A percentile compares a stretch with the other conserved stretches of the same genome.
Evolutionary conservation across 129 eudicot species (phyloP).

Genomic region (Flaveria robusta): DNA sequence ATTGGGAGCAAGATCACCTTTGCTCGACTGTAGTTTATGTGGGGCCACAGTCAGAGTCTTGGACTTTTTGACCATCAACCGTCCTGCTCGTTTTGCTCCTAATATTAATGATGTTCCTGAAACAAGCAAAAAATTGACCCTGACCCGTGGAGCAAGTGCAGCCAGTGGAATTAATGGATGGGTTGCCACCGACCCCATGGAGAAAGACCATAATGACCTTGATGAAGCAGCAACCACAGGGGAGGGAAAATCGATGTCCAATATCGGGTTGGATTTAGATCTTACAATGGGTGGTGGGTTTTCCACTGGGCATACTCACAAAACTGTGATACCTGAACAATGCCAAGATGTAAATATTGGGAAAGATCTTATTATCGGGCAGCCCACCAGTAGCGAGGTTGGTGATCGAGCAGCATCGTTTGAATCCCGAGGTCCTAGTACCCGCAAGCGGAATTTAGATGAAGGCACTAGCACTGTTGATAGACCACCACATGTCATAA

Average conservation of each 20-base stretch:
- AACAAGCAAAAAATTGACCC: slow-evolving; percentile 68
- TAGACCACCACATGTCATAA: slow-evolving; percentile 54
- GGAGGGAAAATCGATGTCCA: slow-evolving; percentile 65
- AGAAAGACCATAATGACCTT: slow-evolving; percentile 57
- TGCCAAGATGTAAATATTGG: slow-evolving; percentile 59
- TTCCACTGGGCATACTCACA: slow-evolving; percentile 47
- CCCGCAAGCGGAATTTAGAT: slow-evolving; percentile 72
- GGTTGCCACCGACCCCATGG: slow-evolving; percentile 66
- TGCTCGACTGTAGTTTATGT: slow-evolving; percentile 89
- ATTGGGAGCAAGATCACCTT: slow-evolving; percentile 64
- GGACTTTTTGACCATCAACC: slow-evolving; percentile 74
- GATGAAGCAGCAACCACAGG: slow-evolving; percentile 73
- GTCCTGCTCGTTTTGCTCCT: slow-evolving; percentile 71
- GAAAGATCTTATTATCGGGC: slow-evolving; percentile 65
- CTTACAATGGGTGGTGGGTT: slow-evolving; percentile 75
- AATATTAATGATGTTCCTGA: slow-evolving; percentile 70
- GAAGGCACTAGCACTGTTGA: slow-evolving; percentile 97
- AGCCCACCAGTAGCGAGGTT: slow-evolving; percentile 86
- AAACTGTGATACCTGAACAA: slow-evolving; percentile 43
- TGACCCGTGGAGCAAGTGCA: slow-evolving; percentile 87
- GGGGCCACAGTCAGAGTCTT: slow-evolving; percentile 89
- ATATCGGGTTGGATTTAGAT: slow-evolving; percentile 66
- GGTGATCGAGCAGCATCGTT: slow-evolving; percentile 92
- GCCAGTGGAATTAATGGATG: slow-evolving; percentile 93
- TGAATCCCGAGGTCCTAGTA: slow-evolving; percentile 90